Evolutionary conservation across 495 filamentous ascomycete genomes (phyloP).

Genomic region (Sporormia fimetaria): DNA sequence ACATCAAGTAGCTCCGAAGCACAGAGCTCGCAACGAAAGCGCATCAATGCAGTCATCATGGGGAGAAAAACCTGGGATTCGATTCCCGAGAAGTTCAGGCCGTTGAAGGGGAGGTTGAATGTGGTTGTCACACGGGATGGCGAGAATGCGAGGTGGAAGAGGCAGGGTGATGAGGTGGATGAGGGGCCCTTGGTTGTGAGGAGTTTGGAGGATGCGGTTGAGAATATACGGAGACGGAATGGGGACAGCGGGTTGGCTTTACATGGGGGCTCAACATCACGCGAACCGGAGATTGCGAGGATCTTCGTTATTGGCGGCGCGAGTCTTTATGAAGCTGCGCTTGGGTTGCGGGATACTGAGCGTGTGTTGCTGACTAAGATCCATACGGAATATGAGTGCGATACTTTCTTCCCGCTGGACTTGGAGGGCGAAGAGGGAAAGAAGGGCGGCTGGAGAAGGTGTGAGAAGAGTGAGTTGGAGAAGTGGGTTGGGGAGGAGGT

Average conservation of each 20-base stretch:
- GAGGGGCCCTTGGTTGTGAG: constrained; percentile 29
- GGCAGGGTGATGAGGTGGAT: neutral
- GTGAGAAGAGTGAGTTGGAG: constrained; percentile 40
- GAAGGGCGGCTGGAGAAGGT: constrained; percentile 40
- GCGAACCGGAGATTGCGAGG: constrained; percentile 28
- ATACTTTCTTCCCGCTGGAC: constrained; percentile 70
- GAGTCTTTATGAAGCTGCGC: constrained; percentile 65
- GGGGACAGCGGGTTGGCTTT: constrained; percentile 23
- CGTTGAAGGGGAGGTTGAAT: constrained; percentile 64
- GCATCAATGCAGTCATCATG: constrained; percentile 80
- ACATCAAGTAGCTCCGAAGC: constrained; percentile 1
- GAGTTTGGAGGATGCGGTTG: constrained; percentile 56
- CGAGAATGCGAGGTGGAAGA: constrained; percentile 25
- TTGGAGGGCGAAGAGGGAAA: constrained; percentile 33
- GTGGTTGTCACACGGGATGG: constrained; percentile 56
- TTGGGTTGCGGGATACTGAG: constrained; percentile 34
- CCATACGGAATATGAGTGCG: constrained; percentile 61
- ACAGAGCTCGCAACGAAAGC: neutral
- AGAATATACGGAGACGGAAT: neutral
- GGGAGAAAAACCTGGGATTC: constrained; percentile 91
- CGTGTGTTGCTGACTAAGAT: constrained; percentile 56
- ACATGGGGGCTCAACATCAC: too few species aligned
- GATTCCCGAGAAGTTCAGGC: constrained; percentile 66
- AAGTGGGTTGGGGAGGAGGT: constrained; percentile 50
- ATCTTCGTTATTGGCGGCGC: constrained; percentile 85